Conservation (phyloP, 1,284 basidiomycete species). For the Rhodofomes roseus region DNA sequence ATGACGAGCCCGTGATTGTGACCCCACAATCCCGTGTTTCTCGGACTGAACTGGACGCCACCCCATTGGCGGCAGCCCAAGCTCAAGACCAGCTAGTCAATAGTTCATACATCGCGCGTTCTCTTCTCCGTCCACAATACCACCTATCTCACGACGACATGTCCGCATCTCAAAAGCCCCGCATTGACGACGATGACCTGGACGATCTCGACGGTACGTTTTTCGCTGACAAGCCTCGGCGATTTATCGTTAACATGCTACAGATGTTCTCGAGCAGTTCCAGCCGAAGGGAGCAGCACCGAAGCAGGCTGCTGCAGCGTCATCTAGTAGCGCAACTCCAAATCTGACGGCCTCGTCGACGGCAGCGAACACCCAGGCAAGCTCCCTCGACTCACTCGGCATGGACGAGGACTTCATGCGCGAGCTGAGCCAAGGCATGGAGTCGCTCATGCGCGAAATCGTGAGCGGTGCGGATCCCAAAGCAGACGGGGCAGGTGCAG, state of each 20-base stretch:
- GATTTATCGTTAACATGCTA: constrained; percentile 6
- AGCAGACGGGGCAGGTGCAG: constrained; percentile 10
- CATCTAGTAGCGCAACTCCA: constrained; percentile 20
- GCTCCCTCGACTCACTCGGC: constrained; percentile 29
- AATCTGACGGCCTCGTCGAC: constrained; percentile 25
- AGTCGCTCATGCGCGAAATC: constrained; percentile 76
- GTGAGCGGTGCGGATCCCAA: constrained; percentile 29
- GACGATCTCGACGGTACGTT: constrained; percentile 72
- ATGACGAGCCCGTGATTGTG: not conserved
- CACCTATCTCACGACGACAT: not conserved
- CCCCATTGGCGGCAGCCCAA: too few species aligned
- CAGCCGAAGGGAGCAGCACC: constrained; percentile 7
- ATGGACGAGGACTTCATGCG: constrained; percentile 55
- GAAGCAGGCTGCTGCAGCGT: not conserved
- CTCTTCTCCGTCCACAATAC: not conserved
- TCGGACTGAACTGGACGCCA: not conserved
- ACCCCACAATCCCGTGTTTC: not conserved
- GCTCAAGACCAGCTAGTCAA: too few species aligned
- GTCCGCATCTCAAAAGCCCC: constrained; percentile 16
- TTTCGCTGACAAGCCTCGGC: not conserved
- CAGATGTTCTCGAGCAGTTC: constrained; percentile 59
- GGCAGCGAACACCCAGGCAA: constrained; percentile 14
- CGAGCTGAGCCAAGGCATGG: constrained; percentile 82
- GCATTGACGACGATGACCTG: constrained; percentile 54
- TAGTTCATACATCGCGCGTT: not conserved